Base-by-base conservation (phyloP, 2,329 filamentous ascomycete species). In the Purpureocillium lavendulum region DNA sequence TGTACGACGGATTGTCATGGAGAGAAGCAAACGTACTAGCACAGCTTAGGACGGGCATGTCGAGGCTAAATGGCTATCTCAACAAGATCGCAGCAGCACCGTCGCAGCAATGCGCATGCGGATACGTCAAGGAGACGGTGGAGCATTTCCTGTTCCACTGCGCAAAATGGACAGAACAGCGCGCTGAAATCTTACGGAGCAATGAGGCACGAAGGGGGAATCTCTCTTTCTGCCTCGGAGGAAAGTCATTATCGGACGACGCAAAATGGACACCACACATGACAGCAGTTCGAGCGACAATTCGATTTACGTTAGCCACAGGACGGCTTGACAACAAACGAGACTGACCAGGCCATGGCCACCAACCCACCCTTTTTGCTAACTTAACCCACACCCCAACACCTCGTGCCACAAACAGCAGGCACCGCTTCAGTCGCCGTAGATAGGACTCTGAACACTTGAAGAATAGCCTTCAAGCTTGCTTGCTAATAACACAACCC, bases 301-400 rank as follows among this genome's bases (percentile, higher is more conserved):
- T 60, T 49, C 47, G 44, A 38, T 57, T 58, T 47, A 45, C 52
- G n/a, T 52, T 56, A 39, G 48, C 45, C 34, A 57, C 41, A 49
- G 48, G 47, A 31, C 47, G 40, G 45, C 48, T 51, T 43, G 39
- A 47, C 32, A 34, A 34, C 29, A 42, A 35, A 40, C 37, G 34
- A 37, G 36, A 39, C 29, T 41, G 30, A 44, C n/a, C 33, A 33
- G 32, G 29, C 29, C 29, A 38, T 24, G 29, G 31, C 14, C 17
- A 35, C 34, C 35, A 41, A 18, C 31, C 18, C 30, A 15, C 30
- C 24, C 31, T 33, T 28, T 35, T 35, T 35, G 37, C 35, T 41
- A 36, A 38, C 43, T 32, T 18, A 24, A 28, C 29, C 10, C 33
- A 12, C 34, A 36, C 21, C 34, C n/a, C 17, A 36, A 36, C 34